Percentiles rank a stretch among this genome's conserved stretches.
These are phyloP conservation scores for Chalciporus pseudorubinellus DNA, from an alignment of 768 basidiomycete genomes.

Conservation along the genomic window DNA sequence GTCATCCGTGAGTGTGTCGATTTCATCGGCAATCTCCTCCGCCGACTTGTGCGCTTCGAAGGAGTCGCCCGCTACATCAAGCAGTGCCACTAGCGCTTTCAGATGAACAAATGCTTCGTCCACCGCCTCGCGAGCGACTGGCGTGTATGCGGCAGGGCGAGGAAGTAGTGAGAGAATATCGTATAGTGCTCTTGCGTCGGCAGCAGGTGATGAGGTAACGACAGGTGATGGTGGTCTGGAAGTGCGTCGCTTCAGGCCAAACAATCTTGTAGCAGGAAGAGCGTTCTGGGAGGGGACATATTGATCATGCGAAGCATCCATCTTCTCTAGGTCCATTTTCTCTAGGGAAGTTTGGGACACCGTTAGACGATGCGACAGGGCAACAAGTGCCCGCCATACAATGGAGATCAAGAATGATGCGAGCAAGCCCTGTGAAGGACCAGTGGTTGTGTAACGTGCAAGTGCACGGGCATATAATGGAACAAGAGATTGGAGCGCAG, in stretches of 20 bases:
- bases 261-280: conserved; percentile 55
- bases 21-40: conserved; percentile 36
- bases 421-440: conserved; percentile 55
- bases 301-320: conserved; percentile 8
- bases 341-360: conserved; percentile 41
- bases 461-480: conserved; percentile 62
- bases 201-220: conserved; percentile 42
- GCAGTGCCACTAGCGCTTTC: conserved; percentile 51
- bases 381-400: conserved; percentile 72
- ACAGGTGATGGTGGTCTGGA: conserved; percentile 66
- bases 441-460: conserved; percentile 51
- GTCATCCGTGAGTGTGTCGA: conserved; percentile 56
- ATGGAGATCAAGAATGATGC: conserved; percentile 72
- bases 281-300: conserved; percentile 32
- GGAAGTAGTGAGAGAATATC: conserved; percentile 62
- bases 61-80: conserved; percentile 48
- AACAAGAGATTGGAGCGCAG: conserved; percentile 53
- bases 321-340: conserved; percentile 25
- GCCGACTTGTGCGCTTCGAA: conserved; percentile 18
- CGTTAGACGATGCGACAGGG: conserved; percentile 59
- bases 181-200: conserved; percentile 61
- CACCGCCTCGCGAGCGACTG: conserved; percentile 74
- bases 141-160: conserved; percentile 51
- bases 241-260: conserved; percentile 62
- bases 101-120: conserved; percentile 74